These are phyloP conservation scores for Pulveroboletus sp. DNA, from an alignment of 768 basidiomycete genomes.

Conservation along the genomic window DNA sequence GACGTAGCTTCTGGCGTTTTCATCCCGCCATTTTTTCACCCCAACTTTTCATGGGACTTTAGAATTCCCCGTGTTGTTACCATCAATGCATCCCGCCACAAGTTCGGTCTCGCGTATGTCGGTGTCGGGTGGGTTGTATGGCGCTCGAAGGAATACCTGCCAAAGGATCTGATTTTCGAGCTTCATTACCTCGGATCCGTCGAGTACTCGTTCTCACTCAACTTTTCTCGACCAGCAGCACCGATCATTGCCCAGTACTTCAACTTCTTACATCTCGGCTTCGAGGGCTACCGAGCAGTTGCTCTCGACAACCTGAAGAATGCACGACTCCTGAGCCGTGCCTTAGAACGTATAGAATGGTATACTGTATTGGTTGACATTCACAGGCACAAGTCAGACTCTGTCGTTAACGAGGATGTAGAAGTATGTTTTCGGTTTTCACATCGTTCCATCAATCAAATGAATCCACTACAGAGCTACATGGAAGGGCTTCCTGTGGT, in stretches of 20 bases:
- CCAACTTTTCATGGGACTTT: slow-evolving; percentile 60
- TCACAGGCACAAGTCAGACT: slow-evolving; percentile 37
- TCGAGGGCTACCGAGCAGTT: slow-evolving; percentile 46
- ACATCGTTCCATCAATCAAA: background rate
- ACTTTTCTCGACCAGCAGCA: slow-evolving; percentile 58
- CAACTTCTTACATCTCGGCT: slow-evolving; percentile 59
- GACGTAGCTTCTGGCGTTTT: slow-evolving; percentile 62
- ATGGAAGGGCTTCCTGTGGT: slow-evolving; percentile 49
- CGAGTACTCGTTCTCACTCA: slow-evolving; percentile 74
- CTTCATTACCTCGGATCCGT: slow-evolving; percentile 47
- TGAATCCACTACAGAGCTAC: slow-evolving; percentile 33
- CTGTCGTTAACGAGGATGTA: slow-evolving; percentile 41
- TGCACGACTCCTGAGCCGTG: slow-evolving; percentile 60
- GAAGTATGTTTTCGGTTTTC: slow-evolving; percentile 40
- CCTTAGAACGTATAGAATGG: slow-evolving; percentile 53
- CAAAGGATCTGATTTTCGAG: slow-evolving; percentile 68
- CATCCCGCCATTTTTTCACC: slow-evolving; percentile 55
- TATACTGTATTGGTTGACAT: slow-evolving; percentile 52
- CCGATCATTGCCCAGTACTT: slow-evolving; percentile 62
- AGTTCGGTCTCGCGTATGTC: slow-evolving; percentile 53
- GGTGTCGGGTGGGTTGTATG: slow-evolving; percentile 66
- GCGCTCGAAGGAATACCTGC: slow-evolving; percentile 51
- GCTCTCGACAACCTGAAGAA: slow-evolving; percentile 50
- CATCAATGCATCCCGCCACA: slow-evolving; percentile 59
- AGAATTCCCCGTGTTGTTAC: slow-evolving; percentile 53